Conservation (phyloP, 1,284 basidiomycete species). For the Ceratobasidium sp. region DNA sequence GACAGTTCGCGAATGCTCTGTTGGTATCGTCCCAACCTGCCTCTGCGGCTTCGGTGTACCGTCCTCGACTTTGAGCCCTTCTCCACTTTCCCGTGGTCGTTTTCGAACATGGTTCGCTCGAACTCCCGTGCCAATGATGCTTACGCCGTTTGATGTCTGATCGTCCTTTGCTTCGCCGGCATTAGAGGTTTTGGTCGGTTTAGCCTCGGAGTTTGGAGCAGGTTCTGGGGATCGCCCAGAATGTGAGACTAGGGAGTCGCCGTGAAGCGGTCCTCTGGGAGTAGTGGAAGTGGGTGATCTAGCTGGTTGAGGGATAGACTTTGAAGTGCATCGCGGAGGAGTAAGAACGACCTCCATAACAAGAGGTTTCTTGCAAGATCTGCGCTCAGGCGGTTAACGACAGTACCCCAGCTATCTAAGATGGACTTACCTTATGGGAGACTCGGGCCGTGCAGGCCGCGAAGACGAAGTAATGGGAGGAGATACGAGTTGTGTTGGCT, state of each 20-base stretch:
- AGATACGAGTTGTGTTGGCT: neutral
- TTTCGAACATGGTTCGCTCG: slow-evolving; percentile 18
- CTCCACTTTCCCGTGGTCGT: slow-evolving; percentile 14
- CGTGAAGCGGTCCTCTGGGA: neutral
- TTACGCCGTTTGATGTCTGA: neutral
- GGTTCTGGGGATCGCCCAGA: neutral
- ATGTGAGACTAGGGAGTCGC: neutral
- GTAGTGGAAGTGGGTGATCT: neutral
- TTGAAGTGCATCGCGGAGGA: neutral
- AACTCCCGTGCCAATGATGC: neutral
- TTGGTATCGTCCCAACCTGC: neutral
- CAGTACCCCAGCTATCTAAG: neutral
- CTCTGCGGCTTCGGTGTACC: slow-evolving; percentile 2
- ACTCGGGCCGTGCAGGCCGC: neutral
- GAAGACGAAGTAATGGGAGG: slow-evolving; percentile 4
- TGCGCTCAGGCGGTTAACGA: neutral
- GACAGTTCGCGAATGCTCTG: slow-evolving; percentile 4
- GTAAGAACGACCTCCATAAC: slow-evolving; percentile 39
- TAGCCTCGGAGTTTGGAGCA: neutral
- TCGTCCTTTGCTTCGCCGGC: neutral
- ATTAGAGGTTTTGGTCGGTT: neutral
- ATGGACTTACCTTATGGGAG: slow-evolving; percentile 19
- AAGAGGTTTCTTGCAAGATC: slow-evolving; percentile 27
- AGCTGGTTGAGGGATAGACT: slow-evolving; percentile 3
- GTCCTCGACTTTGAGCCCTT: slow-evolving; percentile 6